Percentiles rank a stretch among this genome's conserved stretches.
Evolutionary conservation across 495 filamentous ascomycete genomes (phyloP).

Genomic region (Hyaloscypha finlandica): DNA sequence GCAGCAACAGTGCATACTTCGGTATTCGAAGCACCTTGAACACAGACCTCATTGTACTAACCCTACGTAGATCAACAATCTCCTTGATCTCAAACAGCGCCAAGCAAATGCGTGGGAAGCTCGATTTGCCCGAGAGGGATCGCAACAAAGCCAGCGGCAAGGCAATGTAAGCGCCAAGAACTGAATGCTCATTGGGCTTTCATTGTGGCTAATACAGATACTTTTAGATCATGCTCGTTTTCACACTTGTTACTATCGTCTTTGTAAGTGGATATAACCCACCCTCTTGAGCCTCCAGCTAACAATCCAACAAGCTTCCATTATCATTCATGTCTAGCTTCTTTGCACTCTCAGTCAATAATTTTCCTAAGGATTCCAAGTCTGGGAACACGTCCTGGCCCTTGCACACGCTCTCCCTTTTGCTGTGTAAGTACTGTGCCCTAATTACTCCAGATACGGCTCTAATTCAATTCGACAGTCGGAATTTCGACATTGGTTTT

Average conservation of each 20-base stretch:
- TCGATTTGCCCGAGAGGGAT: neutral
- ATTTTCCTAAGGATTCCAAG: neutral
- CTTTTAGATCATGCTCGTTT: slow-evolving; percentile 1
- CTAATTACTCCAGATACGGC: neutral
- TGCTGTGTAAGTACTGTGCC: neutral
- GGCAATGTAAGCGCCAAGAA: neutral
- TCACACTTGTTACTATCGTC: slow-evolving; percentile 1
- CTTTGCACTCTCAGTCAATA: slow-evolving; percentile 1
- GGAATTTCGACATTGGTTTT: neutral
- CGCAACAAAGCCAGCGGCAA: neutral
- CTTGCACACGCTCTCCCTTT: neutral
- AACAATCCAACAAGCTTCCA: slow-evolving; percentile 3
- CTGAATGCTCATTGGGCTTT: neutral
- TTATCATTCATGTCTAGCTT: neutral
- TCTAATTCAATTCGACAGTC: neutral
- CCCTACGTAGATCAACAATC: neutral
- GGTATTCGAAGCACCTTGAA: neutral
- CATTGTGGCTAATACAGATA: neutral
- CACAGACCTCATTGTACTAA: neutral
- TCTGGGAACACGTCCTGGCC: neutral
- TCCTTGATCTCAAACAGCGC: neutral
- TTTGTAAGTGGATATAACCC: neutral
- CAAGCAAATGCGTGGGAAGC: slow-evolving; percentile 8
- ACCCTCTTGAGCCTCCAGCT: neutral
- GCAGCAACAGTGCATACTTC: neutral